These are phyloP conservation scores for Boletus mariae DNA, from an alignment of 1,284 basidiomycete genomes.

Conservation along the genomic window DNA sequence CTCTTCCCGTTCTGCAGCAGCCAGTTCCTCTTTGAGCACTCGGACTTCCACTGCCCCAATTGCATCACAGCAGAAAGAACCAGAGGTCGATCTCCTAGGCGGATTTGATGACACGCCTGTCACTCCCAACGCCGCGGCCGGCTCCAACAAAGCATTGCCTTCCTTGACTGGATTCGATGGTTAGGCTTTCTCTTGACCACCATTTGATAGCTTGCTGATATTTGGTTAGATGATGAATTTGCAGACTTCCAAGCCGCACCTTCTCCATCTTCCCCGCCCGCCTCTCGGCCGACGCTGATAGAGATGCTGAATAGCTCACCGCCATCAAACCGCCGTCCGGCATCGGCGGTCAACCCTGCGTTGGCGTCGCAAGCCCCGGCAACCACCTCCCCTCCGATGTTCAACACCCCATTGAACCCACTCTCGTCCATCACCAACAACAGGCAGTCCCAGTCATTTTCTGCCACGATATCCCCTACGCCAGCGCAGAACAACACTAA, in stretches of 20 bases:
- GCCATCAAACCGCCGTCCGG: conserved; percentile 15
- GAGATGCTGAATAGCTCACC: conserved; percentile 45
- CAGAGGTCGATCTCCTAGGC: conserved; percentile 68
- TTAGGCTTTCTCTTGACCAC: conserved; percentile 3
- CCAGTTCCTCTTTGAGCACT: conserved; percentile 20
- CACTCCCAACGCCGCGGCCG: conserved; percentile 9
- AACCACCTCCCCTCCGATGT: conserved; percentile 12
- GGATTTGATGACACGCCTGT: conserved; percentile 64
- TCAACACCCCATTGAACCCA: conserved; percentile 9
- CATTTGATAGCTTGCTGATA: conserved; percentile 10
- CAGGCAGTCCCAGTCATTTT: conserved; percentile 20
- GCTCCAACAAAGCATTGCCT: conserved; percentile 58
- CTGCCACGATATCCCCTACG: conserved; percentile 14
- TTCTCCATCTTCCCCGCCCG: conserved; percentile 35
- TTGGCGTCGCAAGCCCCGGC: conserved; percentile 11
- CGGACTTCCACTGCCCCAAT: conserved; percentile 41
- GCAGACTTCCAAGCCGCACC: conserved; percentile 88
- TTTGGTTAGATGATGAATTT: conserved; percentile 74
- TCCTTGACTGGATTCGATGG: conserved; percentile 33
- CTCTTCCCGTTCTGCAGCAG: conserved; percentile 19
- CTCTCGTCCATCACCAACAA: conserved; percentile 18
- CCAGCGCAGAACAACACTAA: conserved; percentile 19
- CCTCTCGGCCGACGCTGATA: conserved; percentile 48
- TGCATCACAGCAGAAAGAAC: conserved; percentile 43
- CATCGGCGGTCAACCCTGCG: conserved; percentile 19